Conservation (phyloP, 75 land plant species). For the Cryptomeria japonica region DNA sequence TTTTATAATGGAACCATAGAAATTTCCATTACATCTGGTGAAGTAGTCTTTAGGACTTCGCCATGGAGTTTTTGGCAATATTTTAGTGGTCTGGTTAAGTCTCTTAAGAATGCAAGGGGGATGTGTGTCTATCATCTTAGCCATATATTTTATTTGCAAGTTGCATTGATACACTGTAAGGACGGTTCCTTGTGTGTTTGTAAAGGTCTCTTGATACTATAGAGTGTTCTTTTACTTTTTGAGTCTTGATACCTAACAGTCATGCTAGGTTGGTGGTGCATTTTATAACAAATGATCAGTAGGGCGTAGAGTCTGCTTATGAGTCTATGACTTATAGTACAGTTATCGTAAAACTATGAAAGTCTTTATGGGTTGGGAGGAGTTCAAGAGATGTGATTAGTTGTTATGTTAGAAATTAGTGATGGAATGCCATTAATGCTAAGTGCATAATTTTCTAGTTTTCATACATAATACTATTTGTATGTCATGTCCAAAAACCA, state of each 20-base stretch:
- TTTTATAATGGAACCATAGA: neutral
- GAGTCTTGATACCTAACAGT: neutral
- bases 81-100: neutral
- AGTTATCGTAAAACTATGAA: neutral
- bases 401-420: neutral
- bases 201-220: neutral
- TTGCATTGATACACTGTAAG: neutral
- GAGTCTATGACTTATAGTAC: neutral
- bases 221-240: neutral
- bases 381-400: neutral
- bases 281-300: neutral
- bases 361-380: neutral
- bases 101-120: neutral
- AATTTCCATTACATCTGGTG: neutral
- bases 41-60: neutral
- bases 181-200: neutral
- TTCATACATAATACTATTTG: neutral
- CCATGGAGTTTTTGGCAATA: neutral
- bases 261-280: neutral
- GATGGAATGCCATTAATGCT: neutral
- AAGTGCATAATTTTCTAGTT: neutral
- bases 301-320: neutral
- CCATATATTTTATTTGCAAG: neutral
- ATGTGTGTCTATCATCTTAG: neutral
- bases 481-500: neutral